Evolutionary conservation across 352 stramenopile genomes (phyloP).

Genomic region (Phytophthora sansomeana): DNA sequence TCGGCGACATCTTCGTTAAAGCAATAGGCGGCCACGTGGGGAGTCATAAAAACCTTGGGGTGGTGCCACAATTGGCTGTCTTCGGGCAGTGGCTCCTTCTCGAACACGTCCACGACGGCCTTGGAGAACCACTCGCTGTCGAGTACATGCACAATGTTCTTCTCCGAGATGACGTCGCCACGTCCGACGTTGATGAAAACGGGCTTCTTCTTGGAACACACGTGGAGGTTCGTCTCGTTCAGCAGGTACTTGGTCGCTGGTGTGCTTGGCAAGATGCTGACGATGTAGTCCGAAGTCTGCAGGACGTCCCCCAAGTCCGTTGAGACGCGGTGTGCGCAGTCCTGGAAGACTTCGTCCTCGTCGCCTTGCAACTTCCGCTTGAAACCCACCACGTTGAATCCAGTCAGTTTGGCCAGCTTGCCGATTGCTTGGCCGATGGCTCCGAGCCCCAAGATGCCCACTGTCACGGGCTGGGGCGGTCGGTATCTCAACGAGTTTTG

Average conservation of each 20-base stretch:
- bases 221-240: conserved; percentile 46
- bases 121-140: conserved; percentile 66
- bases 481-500: conserved; percentile 51
- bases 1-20: conserved; percentile 74
- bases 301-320: conserved; percentile 59
- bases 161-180: conserved; percentile 79
- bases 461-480: conserved; percentile 57
- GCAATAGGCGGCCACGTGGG: conserved; percentile 80
- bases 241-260: conserved; percentile 72
- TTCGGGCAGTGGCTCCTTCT: conserved; percentile 48
- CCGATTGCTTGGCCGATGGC: conserved; percentile 75
- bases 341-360: conserved; percentile 21
- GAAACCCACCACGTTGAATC: conserved; percentile 75
- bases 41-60: conserved; percentile 69
- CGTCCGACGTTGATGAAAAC: conserved; percentile 91
- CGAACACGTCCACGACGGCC: conserved; percentile 59
- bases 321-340: conserved; percentile 49
- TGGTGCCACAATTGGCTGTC: conserved; percentile 69
- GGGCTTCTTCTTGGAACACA: conserved; percentile 66
- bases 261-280: conserved; percentile 88
- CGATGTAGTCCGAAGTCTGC: conserved; percentile 70
- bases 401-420: conserved; percentile 50
- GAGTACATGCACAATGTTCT: conserved; percentile 61
- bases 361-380: conserved; percentile 53
- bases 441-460: conserved; percentile 60